Evolutionary conservation across 2,329 filamentous ascomycete genomes (phyloP).

Genomic region (Orbilia ellipsospora): DNA sequence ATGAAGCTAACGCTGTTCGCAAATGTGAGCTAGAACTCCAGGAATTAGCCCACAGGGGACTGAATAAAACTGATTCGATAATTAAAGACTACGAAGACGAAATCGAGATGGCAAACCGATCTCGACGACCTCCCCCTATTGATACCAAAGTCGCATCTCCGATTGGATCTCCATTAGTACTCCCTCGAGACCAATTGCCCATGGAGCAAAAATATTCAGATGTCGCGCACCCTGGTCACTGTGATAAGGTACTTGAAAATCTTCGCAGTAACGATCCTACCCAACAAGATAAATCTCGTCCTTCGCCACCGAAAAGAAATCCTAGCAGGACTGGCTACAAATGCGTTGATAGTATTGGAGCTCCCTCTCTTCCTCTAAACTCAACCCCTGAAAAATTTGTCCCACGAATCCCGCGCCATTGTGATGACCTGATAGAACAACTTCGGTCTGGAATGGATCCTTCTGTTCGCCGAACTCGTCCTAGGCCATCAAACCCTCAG

Average conservation of each 20-base stretch:
- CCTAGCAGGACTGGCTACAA: constrained; percentile 9
- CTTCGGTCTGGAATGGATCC: constrained; percentile 12
- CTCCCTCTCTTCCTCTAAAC: background rate
- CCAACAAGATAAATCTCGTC: background rate
- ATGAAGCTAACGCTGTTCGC: constrained; percentile 5
- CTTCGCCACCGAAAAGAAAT: background rate
- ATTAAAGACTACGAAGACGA: constrained; percentile 30
- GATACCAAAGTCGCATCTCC: constrained; percentile 7
- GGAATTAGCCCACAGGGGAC: background rate
- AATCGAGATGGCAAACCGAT: constrained; percentile 15
- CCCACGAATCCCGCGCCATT: constrained; percentile 28
- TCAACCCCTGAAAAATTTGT: background rate
- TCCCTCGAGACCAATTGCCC: background rate
- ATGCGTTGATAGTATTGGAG: constrained; percentile 1
- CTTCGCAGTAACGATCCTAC: background rate
- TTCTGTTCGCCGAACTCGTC: background rate
- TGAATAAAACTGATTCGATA: background rate
- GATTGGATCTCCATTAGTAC: background rate
- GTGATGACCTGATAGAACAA: constrained; percentile 27
- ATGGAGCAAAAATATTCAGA: background rate
- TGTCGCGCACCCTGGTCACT: background rate
- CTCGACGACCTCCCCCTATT: constrained; percentile 22
- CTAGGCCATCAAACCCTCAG: background rate
- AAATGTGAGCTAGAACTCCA: constrained; percentile 19
- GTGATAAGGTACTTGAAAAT: background rate